Evolutionary conservation across 2,329 filamentous ascomycete genomes (phyloP).

Genomic region (Beauveria brongniartii): DNA sequence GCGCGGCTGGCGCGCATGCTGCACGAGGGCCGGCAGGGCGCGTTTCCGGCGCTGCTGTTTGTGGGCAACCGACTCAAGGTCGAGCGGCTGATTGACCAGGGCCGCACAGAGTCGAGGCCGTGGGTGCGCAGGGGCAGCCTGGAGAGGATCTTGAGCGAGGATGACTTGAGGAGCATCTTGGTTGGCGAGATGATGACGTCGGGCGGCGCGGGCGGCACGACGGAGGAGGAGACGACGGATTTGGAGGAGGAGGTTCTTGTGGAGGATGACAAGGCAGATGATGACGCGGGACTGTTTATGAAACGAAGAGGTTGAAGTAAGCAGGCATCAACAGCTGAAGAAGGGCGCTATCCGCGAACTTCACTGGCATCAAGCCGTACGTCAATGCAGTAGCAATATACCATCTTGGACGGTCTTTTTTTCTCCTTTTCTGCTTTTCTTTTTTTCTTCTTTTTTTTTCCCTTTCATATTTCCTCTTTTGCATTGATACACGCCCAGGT

Average conservation of each 20-base stretch:
- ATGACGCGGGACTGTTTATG: conserved; percentile 3
- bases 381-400: too few species aligned
- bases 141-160: conserved; percentile 53
- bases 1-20: conserved; percentile 79
- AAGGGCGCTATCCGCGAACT: too few species aligned
- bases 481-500: neutral
- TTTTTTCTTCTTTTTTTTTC: neutral
- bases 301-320: neutral
- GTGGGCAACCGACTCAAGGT: conserved; percentile 79
- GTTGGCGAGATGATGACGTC: conserved; percentile 23
- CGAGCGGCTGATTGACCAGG: conserved; percentile 60
- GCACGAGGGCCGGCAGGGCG: conserved; percentile 77
- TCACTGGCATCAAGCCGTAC: neutral
- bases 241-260: conserved; percentile 10
- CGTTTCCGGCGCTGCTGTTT: conserved; percentile 88
- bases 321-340: neutral
- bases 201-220: conserved; percentile 16
- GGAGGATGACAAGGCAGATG: conserved; percentile 20
- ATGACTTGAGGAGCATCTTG: conserved; percentile 46
- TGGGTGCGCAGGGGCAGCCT: conserved; percentile 43
- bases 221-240: conserved; percentile 29
- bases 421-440: too few species aligned
- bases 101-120: conserved; percentile 44
- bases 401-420: too few species aligned
- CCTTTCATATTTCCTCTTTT: neutral